Conservation (phyloP, 164 flowering plant species). For the Euptelea pleiosperma region DNA sequence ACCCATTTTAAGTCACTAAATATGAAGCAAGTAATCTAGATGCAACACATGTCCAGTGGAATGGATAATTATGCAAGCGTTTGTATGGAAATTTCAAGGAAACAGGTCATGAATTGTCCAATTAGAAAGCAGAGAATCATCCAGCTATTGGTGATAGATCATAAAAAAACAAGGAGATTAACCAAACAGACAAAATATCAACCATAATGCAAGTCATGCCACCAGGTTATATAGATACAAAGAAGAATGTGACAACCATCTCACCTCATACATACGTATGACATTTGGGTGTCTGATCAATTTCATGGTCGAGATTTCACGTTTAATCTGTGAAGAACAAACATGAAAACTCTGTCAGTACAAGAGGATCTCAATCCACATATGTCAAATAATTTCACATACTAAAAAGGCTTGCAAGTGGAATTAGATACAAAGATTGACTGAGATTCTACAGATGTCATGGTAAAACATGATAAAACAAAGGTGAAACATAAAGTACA, state of each 20-base stretch:
- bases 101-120: not conserved
- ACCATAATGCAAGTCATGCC: slow-evolving; percentile 3
- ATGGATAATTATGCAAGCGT: not conserved
- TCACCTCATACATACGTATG: slow-evolving; percentile 81
- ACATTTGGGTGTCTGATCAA: slow-evolving; percentile 87
- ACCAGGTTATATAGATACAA: not conserved
- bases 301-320: slow-evolving; percentile 94
- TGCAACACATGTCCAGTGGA: not conserved
- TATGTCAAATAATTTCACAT: not conserved
- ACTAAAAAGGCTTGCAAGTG: not conserved
- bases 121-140: not conserved
- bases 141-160: not conserved
- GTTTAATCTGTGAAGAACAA: slow-evolving; percentile 66
- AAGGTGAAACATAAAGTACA: too few species aligned
- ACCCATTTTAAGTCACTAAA: slow-evolving; percentile 4
- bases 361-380: not conserved
- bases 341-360: slow-evolving; percentile 4
- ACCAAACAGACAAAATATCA: not conserved
- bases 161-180: not conserved
- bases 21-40: not conserved
- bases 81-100: not conserved
- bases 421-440: not conserved
- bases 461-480: too few species aligned
- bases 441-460: too few species aligned
- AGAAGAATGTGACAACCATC: slow-evolving; percentile 12